Base-by-base conservation (phyloP, 768 basidiomycete species). In the Psilocybe azurescens region DNA sequence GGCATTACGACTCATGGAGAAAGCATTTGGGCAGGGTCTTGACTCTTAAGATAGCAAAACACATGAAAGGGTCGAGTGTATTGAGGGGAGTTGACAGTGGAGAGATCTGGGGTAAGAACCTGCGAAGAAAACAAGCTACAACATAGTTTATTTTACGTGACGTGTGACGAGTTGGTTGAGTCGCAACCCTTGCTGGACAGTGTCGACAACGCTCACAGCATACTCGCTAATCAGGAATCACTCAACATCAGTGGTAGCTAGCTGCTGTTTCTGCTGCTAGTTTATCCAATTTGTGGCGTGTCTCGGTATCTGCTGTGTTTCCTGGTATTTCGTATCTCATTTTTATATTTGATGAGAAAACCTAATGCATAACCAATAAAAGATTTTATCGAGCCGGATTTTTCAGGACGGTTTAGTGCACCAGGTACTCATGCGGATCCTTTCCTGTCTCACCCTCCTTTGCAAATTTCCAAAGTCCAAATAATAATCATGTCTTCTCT, bases 301-400 rank as follows among this genome's bases (percentile, higher is more conserved):
- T 38, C 11, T 38, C 44, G 14, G 4, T 28, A 16, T 30, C 36
- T n/a, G 18, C 60, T 64, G 29, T 41, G 60, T 69, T 60, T 63
- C 59, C 67, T 57, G 60, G 46, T 59, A 50, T 70, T 69, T 69
- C 65, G 33, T 53, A 44, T 33, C 24, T 39, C 53, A 58, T 68
- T 63, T 70, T 70, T 72, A 68, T 70, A 69, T 73, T 74, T 74
- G 70, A 73, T 74, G 62, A 63, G 68, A 68, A 69, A 69, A 65
- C 47, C 70, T 66, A 65, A 61, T 59, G 56, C 57, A 67, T 68
- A 58, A 70, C 68, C 73, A 74, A 75, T 73, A 74, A 74, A 74
- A 72, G 70, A 69, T 72, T 24, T 71, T 71, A 70, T 72, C 72
- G 68, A 63, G 49, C 62, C 62, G 69, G 67, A 69, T 66, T 69